Evolutionary conservation across 1,139 yeast genomes (phyloP).

Genomic region (Blastobotrys serpentis): DNA sequence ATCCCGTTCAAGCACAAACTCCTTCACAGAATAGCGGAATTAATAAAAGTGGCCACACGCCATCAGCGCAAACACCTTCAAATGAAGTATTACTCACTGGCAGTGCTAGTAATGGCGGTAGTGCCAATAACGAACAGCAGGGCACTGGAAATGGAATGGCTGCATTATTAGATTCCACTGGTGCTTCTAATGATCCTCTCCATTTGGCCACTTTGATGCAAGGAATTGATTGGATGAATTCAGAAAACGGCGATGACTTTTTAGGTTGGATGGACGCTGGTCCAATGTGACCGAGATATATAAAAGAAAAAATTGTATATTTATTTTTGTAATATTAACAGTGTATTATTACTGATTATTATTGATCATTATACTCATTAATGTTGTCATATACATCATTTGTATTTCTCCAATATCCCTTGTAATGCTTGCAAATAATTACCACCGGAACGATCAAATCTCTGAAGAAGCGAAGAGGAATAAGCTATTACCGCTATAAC

Average conservation of each 20-base stretch:
- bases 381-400: neutral
- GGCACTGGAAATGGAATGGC: slow-evolving; percentile 15
- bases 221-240: slow-evolving; percentile 79
- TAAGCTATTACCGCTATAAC: slow-evolving; percentile 19
- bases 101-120: neutral
- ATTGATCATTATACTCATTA: neutral
- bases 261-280: slow-evolving; percentile 92
- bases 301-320: neutral
- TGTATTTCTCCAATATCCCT: slow-evolving; percentile 12
- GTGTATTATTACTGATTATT: neutral
- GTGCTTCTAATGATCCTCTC: slow-evolving; percentile 34
- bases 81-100: too few relatives aligned
- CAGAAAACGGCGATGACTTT: slow-evolving; percentile 72
- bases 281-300: slow-evolving; percentile 22
- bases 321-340: neutral
- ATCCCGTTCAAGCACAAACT: neutral
- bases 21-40: neutral
- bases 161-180: slow-evolving; percentile 33
- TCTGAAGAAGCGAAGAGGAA: slow-evolving; percentile 17
- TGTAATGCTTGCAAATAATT: slow-evolving; percentile 14
- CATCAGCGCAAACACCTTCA: neutral
- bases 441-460: slow-evolving; percentile 17
- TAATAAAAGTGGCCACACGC: neutral
- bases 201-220: slow-evolving; percentile 55
- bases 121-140: slow-evolving; percentile 4